Evolutionary conservation across 805 yeast species (phyloP).

Genomic region (Suhomyces pyralidae): DNA sequence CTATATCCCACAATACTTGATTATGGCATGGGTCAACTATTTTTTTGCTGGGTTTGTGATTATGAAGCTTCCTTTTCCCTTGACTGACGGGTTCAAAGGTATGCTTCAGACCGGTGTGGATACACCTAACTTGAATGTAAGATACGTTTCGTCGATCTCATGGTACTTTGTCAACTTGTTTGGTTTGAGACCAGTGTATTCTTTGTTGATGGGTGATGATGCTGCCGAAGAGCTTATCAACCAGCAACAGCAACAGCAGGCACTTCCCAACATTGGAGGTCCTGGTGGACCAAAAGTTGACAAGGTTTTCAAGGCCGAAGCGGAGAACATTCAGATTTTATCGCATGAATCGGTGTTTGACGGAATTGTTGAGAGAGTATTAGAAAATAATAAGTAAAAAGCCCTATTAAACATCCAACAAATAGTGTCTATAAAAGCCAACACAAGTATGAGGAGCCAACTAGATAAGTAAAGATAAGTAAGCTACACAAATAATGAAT

Average conservation of each 20-base stretch:
- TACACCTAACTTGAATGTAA: constrained; percentile 80
- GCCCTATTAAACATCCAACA: background rate
- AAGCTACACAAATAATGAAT: no score
- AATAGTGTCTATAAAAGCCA: background rate
- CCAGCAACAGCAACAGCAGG: constrained; percentile 33
- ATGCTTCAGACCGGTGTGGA: constrained; percentile 88
- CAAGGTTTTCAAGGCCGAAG: constrained; percentile 62
- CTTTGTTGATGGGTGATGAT: constrained; percentile 59
- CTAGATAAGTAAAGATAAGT: no score
- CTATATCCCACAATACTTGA: constrained; percentile 85
- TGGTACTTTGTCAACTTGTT: constrained; percentile 91
- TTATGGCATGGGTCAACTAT: constrained; percentile 95
- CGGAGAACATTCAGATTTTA: constrained; percentile 69
- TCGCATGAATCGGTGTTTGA: constrained; percentile 51
- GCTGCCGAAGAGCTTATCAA: constrained; percentile 45
- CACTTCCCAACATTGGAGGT: constrained; percentile 41
- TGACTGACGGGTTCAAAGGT: constrained; percentile 83
- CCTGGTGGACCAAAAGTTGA: constrained; percentile 64
- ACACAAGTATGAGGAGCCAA: background rate
- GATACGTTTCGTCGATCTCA: constrained; percentile 91
- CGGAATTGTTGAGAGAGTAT: constrained; percentile 60
- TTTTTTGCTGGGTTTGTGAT: constrained; percentile 90
- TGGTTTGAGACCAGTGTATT: constrained; percentile 78
- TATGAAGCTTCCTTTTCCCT: constrained; percentile 80
- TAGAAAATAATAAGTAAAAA: constrained; percentile 8